Conservation (phyloP, 257 asterid species). For the Petunia axillaris region DNA sequence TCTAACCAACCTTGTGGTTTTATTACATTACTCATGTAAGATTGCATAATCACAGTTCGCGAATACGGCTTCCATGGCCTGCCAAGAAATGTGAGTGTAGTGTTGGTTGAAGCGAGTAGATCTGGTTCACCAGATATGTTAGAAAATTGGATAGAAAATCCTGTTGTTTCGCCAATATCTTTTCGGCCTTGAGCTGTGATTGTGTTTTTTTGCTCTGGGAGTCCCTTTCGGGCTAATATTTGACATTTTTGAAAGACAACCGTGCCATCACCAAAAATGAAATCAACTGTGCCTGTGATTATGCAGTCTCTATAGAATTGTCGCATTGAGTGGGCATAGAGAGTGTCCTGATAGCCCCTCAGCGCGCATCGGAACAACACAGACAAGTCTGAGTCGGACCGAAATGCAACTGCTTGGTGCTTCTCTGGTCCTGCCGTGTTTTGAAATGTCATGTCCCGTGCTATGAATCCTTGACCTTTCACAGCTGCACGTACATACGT, state of each 20-base stretch:
- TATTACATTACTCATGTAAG: constrained; percentile 48
- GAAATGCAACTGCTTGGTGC: constrained; percentile 64
- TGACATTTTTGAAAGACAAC: constrained; percentile 54
- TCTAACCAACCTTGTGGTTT: constrained; percentile 65
- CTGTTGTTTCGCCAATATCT: constrained; percentile 37
- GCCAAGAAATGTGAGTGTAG: constrained; percentile 55
- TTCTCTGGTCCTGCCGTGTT: constrained; percentile 68
- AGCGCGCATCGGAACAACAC: constrained; percentile 58
- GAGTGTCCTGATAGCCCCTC: constrained; percentile 60
- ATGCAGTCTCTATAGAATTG: constrained; percentile 61
- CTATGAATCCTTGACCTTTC: constrained; percentile 61
- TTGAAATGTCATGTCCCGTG: constrained; percentile 60
- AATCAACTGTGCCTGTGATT: constrained; percentile 61
- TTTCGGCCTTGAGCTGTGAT: constrained; percentile 66
- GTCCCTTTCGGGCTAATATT: constrained; percentile 50
- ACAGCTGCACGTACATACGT: constrained; percentile 45
- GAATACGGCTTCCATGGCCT: constrained; percentile 62
- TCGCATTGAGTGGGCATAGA: constrained; percentile 57
- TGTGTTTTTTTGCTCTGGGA: constrained; percentile 58
- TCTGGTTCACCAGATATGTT: constrained; percentile 49
- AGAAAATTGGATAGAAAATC: constrained; percentile 57
- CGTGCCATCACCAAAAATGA: constrained; percentile 58
- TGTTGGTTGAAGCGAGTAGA: constrained; percentile 34
- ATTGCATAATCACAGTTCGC: constrained; percentile 58
- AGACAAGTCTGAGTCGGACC: constrained; percentile 60